A percentile compares a stretch with the other conserved stretches of the same genome.
These are phyloP conservation scores for Saturnispora diversa DNA, from an alignment of 805 yeast species.

Conservation along the genomic window DNA sequence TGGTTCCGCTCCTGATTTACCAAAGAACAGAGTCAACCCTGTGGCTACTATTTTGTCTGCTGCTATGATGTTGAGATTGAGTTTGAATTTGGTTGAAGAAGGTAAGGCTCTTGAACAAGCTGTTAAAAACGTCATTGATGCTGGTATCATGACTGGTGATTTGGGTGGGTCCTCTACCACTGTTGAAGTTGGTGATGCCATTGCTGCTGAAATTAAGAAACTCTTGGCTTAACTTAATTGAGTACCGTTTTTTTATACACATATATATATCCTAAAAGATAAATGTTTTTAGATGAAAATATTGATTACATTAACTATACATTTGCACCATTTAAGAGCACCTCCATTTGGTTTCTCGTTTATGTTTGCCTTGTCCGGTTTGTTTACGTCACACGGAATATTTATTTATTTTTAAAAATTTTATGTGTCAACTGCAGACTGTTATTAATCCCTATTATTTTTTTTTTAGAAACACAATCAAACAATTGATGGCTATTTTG, in stretches of 20 bases:
- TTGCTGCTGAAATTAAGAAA: constrained; percentile 60
- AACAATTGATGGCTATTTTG: too few relatives aligned
- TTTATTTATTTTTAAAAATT: too few relatives aligned
- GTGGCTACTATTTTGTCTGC: constrained; percentile 91
- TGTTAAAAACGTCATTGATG: constrained; percentile 71
- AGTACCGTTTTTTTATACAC: background rate
- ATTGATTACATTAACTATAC: too few relatives aligned
- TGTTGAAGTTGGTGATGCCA: constrained; percentile 88
- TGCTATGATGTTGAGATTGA: constrained; percentile 94
- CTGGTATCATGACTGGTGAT: constrained; percentile 86
- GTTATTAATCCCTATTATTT: too few relatives aligned
- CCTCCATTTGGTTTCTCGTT: too few relatives aligned
- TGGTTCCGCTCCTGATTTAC: constrained; percentile 96
- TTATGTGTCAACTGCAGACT: too few relatives aligned
- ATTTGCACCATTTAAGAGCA: too few relatives aligned
- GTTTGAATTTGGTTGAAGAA: constrained; percentile 73
- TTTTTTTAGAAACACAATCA: too few relatives aligned
- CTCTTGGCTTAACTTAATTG: constrained; percentile 15
- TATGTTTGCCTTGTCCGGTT: too few relatives aligned
- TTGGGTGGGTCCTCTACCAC: constrained; percentile 80
- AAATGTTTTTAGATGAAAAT: too few relatives aligned
- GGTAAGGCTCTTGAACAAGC: constrained; percentile 87
- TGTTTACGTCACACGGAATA: too few relatives aligned
- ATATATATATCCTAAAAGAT: too few relatives aligned
- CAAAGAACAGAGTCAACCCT: constrained; percentile 84